Conservation (phyloP, 257 asterid species). For the Solanum acaule region DNA sequence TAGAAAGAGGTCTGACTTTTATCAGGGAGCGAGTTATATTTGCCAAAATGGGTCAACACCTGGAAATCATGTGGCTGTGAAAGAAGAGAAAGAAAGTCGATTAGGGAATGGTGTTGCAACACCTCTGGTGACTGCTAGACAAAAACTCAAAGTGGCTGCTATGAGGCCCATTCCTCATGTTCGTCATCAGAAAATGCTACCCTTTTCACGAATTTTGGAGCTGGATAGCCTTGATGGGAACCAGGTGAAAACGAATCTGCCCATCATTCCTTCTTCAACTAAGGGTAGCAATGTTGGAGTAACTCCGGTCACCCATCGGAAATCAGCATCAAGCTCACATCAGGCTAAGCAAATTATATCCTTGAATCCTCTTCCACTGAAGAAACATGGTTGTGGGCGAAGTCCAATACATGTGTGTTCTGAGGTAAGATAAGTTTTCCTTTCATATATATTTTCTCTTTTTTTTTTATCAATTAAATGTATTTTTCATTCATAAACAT, state of each 20-base stretch:
- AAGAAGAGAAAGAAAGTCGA: conserved; percentile 23
- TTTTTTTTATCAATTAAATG: not conserved
- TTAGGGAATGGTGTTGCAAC: conserved; percentile 32
- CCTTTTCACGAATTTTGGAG: conserved; percentile 54
- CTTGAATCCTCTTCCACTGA: conserved; percentile 88
- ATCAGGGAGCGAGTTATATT: conserved; percentile 20
- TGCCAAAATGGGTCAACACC: conserved; percentile 20
- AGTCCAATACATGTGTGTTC: conserved; percentile 88
- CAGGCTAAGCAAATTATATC: conserved; percentile 93
- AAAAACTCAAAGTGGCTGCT: conserved; percentile 59
- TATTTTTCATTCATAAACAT: not conserved
- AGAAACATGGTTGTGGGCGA: conserved; percentile 94
- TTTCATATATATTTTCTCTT: not conserved
- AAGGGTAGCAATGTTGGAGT: conserved; percentile 48
- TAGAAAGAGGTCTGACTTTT: conserved; percentile 45
- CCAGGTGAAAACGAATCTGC: conserved; percentile 45
- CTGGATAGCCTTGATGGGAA: conserved; percentile 45
- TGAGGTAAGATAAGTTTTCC: conserved; percentile 45
- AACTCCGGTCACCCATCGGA: conserved; percentile 50
- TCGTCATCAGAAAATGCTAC: conserved; percentile 95
- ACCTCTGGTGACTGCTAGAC: conserved; percentile 31
- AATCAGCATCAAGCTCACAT: conserved; percentile 49
- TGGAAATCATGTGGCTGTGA: conserved; percentile 13
- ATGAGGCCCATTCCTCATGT: conserved; percentile 93
- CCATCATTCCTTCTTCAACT: conserved; percentile 38